phyloP scores from a whole-genome alignment of 352 stramenopile species.

The Phytophthora fragariaefolia region DNA sequence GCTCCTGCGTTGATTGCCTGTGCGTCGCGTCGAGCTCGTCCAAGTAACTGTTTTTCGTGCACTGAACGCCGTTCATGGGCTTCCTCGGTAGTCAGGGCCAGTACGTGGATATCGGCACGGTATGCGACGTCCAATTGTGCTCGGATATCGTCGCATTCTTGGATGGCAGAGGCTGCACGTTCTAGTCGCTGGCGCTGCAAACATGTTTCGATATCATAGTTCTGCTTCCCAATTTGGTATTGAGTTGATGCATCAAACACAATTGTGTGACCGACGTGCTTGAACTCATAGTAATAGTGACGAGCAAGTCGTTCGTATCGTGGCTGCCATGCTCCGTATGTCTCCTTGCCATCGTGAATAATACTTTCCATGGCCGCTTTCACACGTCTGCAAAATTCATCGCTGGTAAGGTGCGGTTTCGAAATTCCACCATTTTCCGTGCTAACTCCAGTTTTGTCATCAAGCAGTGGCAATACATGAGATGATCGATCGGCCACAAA shows the following conservation, averaged over 20 bases:
- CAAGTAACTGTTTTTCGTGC: slow-evolving; percentile 30
- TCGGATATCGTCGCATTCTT: slow-evolving; percentile 46
- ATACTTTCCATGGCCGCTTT: slow-evolving; percentile 29
- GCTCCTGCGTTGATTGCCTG: slow-evolving; percentile 23
- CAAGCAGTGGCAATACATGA: neutral
- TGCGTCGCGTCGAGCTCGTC: slow-evolving; percentile 27
- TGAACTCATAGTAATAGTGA: slow-evolving; percentile 81
- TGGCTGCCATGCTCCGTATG: slow-evolving; percentile 43
- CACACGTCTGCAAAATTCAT: slow-evolving; percentile 57
- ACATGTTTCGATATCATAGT: slow-evolving; percentile 13
- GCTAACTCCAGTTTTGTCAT: neutral
- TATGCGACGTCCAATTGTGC: slow-evolving; percentile 42
- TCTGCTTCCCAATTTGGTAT: slow-evolving; percentile 8
- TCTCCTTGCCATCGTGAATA: neutral
- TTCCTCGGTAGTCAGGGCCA: slow-evolving; percentile 2
- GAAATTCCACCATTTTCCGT: neutral
- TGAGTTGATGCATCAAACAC: slow-evolving; percentile 38
- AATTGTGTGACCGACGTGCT: slow-evolving; percentile 58
- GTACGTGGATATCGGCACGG: slow-evolving; percentile 19
- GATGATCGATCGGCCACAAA: neutral
- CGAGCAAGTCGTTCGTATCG: slow-evolving; percentile 62
- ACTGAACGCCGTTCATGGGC: slow-evolving; percentile 14
- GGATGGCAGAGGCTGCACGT: slow-evolving; percentile 44
- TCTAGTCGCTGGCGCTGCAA: slow-evolving; percentile 36
- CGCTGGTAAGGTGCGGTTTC: slow-evolving; percentile 25